Evolutionary conservation across 306 rosid genomes (phyloP).

Genomic region (Morella rubra): DNA sequence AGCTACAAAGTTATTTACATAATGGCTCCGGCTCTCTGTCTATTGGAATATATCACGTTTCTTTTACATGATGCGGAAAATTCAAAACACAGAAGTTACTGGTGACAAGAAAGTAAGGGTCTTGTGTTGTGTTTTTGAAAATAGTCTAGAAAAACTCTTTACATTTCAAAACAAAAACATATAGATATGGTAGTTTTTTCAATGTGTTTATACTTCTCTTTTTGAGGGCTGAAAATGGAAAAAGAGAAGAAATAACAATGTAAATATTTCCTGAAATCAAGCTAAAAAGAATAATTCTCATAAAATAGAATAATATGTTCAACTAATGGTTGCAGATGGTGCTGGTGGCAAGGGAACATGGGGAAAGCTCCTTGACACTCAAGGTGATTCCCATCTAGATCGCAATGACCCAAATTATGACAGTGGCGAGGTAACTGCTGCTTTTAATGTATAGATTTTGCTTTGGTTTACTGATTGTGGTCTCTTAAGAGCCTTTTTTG

Average conservation of each 20-base stretch:
- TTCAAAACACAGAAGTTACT: too few relatives aligned
- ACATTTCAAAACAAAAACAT: background rate
- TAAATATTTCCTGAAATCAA: too few relatives aligned
- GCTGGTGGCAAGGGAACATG: conserved; percentile 71
- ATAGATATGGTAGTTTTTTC: too few relatives aligned
- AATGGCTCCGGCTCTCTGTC: background rate
- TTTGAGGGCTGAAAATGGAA: background rate
- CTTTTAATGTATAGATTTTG: background rate
- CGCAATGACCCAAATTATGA: conserved; percentile 66
- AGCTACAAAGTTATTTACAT: too few relatives aligned
- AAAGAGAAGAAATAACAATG: background rate
- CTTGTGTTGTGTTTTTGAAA: background rate
- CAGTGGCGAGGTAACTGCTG: conserved; percentile 56
- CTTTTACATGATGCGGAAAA: too few relatives aligned
- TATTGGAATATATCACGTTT: too few relatives aligned
- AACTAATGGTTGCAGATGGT: conserved; percentile 41
- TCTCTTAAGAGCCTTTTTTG: background rate
- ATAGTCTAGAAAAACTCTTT: background rate
- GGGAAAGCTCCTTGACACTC: conserved; percentile 62
- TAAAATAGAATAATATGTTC: background rate
- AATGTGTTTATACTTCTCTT: background rate
- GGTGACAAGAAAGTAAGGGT: background rate
- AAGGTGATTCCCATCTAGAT: conserved; percentile 49
- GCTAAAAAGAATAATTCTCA: too few relatives aligned
- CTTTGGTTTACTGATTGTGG: background rate